These are phyloP conservation scores for Solanum hybrid DNA, from an alignment of 305 asterid genomes.

Conservation along the genomic window DNA sequence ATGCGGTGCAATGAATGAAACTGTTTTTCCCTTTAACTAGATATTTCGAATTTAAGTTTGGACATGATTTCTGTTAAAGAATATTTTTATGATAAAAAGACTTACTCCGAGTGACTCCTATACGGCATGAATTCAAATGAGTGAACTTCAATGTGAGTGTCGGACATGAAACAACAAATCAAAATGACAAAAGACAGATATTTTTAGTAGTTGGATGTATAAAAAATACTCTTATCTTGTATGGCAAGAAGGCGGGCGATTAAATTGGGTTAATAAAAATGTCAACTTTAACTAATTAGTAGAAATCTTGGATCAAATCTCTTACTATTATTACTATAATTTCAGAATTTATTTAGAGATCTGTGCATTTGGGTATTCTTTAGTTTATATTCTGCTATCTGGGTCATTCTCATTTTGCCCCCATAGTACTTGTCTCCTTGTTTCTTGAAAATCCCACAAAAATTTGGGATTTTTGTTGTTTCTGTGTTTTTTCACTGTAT, in stretches of 20 bases:
- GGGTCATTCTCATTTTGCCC: not conserved
- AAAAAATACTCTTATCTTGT: not conserved
- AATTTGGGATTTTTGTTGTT: not conserved
- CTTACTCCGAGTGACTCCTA: too few relatives aligned
- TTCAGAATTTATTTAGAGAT: not conserved
- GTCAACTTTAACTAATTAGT: not conserved
- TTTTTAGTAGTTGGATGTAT: not conserved
- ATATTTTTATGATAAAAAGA: too few relatives aligned
- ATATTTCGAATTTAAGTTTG: fast-evolving
- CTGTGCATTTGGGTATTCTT: not conserved
- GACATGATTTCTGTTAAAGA: too few relatives aligned
- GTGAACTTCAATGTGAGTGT: not conserved
- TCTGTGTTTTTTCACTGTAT: not conserved
- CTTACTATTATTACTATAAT: not conserved
- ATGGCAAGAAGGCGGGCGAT: not conserved
- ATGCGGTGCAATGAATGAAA: not conserved
- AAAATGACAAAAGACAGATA: not conserved
- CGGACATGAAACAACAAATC: fast-evolving
- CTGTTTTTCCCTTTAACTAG: fast-evolving
- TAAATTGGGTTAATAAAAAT: not conserved
- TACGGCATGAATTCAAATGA: fast-evolving
- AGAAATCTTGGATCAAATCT: conserved; percentile 1
- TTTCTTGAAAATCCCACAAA: conserved; percentile 1
- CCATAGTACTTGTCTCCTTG: not conserved
- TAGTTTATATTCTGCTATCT: not conserved